phyloP scores from a whole-genome alignment of 352 stramenopile species.

The Halophytophthora polymorphica region DNA sequence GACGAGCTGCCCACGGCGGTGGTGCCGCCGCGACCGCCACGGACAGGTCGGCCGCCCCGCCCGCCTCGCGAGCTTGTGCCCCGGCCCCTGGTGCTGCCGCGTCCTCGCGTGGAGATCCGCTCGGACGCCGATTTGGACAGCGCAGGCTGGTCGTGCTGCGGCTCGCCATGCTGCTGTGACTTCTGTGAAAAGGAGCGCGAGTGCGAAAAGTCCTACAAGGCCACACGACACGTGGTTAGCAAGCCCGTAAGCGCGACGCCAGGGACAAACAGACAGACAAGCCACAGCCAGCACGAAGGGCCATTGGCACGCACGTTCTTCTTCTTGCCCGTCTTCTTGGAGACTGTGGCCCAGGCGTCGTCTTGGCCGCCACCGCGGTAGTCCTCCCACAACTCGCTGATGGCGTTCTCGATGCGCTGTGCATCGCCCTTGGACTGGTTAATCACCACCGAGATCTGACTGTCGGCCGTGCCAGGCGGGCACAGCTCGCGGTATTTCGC shows the following conservation, averaged over 20 bases:
- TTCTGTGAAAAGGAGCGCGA: constrained; percentile 35
- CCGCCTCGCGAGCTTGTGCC: constrained; percentile 47
- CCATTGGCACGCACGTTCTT: constrained; percentile 24
- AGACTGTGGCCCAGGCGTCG: constrained; percentile 75
- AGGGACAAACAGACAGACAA: constrained; percentile 2
- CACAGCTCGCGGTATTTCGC: constrained; percentile 78
- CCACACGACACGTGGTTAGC: neutral
- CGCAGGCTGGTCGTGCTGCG: constrained; percentile 24
- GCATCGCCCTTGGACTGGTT: constrained; percentile 73
- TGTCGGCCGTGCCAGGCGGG: constrained; percentile 75
- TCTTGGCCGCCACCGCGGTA: constrained; percentile 57
- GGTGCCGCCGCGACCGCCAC: constrained; percentile 34
- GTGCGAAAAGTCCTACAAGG: constrained; percentile 8
- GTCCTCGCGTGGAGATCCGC: constrained; percentile 32
- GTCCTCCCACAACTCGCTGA: constrained; percentile 86
- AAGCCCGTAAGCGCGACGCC: constrained; percentile 1
- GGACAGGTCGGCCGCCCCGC: constrained; percentile 40
- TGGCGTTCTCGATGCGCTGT: constrained; percentile 62
- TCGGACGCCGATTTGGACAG: constrained; percentile 26
- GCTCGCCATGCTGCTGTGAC: constrained; percentile 33
- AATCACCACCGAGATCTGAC: constrained; percentile 65
- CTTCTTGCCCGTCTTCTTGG: constrained; percentile 83
- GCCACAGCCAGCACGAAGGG: neutral
- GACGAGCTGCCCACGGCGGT: constrained; percentile 19
- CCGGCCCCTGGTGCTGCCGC: constrained; percentile 47